Evolutionary conservation across 2,329 filamentous ascomycete species (phyloP), one percentile per base, ranked within the genome.

Genomic region (Xylariaceae sp.): DNA sequence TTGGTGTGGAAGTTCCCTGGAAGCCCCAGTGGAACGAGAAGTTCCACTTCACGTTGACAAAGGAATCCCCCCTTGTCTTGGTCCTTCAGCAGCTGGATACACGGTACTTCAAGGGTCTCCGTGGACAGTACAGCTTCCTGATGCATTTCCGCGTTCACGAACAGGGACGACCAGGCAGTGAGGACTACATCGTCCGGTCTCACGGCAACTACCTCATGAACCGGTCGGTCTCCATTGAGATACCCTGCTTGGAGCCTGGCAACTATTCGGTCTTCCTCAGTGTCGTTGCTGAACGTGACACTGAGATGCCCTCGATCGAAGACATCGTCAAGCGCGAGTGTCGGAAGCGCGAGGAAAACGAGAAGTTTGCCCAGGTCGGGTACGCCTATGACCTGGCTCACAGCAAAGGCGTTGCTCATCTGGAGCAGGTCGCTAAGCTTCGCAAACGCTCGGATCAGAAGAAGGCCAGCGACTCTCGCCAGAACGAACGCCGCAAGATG

Each of bases 1-100:
- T 79, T 33, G 75, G 74, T 2, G 69, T 80, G 8, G 70, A 76
- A 21, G 77, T 81, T 1, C 73, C 76, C 0, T 82, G 77, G 76
- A 76, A 73, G 52, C 61, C 72, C 1, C 69, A 78, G 37, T 81
- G 78, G 54, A 73, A 78, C 48, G 69, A 78, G 43, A 78, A 76
- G 52, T 81, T 81, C 53, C 67, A 73, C 41, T 71, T 82, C 53
- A 69, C 67, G 32, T 57, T 81, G 6, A 69, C 68, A 14, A 68
- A 73, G 36, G 65, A 75, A 23, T 75, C 76, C 0, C 75, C 76
- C 0, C 63, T 81, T 2, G 71, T 81, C 13, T 56, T 82, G 3
- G 73, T 78, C 1, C 64, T 82, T 2, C 76, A 75, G 4, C 77
- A 83, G 58, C 70, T 82, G 13, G 77, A 83, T 51, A 65, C 68